These are phyloP conservation scores for Boletus vermiculosoides DNA, from an alignment of 768 basidiomycete genomes.

Conservation along the genomic window DNA sequence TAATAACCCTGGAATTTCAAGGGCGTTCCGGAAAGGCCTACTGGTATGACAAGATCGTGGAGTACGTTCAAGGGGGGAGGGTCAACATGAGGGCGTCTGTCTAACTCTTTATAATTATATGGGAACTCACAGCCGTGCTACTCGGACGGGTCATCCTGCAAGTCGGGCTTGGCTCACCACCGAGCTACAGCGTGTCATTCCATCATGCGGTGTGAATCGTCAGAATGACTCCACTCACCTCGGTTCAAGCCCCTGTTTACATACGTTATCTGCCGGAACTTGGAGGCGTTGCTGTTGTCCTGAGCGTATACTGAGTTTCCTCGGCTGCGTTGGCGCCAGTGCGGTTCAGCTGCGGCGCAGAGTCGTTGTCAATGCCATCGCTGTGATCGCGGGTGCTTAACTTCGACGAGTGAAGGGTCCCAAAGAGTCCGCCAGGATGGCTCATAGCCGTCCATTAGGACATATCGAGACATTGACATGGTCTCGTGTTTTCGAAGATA, in stretches of 20 bases:
- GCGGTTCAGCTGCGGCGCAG: neutral
- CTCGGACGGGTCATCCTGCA: neutral
- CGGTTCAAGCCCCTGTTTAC: neutral
- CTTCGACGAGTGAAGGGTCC: neutral
- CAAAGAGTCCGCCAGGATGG: neutral
- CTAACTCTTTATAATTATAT: constrained; percentile 7
- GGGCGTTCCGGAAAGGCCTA: constrained; percentile 1
- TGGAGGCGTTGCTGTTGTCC: neutral
- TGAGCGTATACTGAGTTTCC: neutral
- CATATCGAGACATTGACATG: neutral
- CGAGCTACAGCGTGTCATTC: neutral
- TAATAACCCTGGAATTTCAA: neutral
- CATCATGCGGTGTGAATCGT: constrained; percentile 1
- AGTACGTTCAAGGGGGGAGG: neutral
- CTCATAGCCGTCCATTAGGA: neutral
- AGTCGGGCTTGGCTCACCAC: constrained; percentile 14
- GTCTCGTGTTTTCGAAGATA: constrained; percentile 1
- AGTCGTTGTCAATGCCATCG: neutral
- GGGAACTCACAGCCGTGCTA: neutral
- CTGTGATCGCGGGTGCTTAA: neutral
- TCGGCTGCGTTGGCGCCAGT: neutral
- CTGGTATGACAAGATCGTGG: neutral
- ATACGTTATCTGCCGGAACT: neutral
- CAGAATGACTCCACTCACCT: constrained; percentile 7
- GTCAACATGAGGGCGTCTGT: neutral